A percentile compares a stretch with the other conserved stretches of the same genome.
These are phyloP conservation scores for Ophiocordyceps sinensis DNA, from an alignment of 2,329 filamentous ascomycete species.

Conservation along the genomic window DNA sequence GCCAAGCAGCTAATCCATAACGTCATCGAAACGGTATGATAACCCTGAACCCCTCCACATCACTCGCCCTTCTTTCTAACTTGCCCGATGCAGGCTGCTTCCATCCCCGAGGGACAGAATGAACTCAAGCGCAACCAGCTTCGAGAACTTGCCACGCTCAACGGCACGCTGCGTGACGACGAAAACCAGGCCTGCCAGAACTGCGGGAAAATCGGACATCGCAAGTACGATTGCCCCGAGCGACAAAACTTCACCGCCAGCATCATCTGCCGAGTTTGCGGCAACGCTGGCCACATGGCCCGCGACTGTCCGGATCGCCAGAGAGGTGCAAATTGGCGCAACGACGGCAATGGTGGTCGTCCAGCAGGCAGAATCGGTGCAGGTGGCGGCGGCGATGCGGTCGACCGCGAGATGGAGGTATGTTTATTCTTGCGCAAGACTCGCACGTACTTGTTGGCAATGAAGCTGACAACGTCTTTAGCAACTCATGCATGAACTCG, in stretches of 20 bases:
- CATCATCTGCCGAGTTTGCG: constrained; percentile 97
- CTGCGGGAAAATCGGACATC: constrained; percentile 95
- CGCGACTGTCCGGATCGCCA: constrained; percentile 93
- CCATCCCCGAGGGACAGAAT: constrained; percentile 96
- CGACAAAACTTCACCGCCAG: constrained; percentile 98
- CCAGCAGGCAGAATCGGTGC: constrained; percentile 51
- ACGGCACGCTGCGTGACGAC: constrained; percentile 96
- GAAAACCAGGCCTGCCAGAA: constrained; percentile 99
- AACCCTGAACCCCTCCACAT: background rate
- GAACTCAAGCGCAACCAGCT: constrained; percentile 98
- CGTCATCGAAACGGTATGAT: constrained; percentile 88
- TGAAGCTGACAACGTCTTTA: constrained; percentile 29
- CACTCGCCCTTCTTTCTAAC: background rate
- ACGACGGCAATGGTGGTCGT: constrained; percentile 42
- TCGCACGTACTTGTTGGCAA: background rate
- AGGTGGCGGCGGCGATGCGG: constrained; percentile 67
- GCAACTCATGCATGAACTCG: constrained; percentile 97
- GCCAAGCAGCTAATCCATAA: constrained; percentile 98
- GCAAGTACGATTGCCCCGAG: constrained; percentile 97
- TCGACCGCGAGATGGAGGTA: constrained; percentile 92
- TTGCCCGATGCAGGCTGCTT: constrained; percentile 60
- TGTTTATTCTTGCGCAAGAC: constrained; percentile 12
- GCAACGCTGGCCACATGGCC: constrained; percentile 96
- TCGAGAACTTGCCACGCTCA: constrained; percentile 90
- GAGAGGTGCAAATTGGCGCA: constrained; percentile 83